Base-by-base conservation (phyloP, 1,139 yeast genomes). In the Geotrichum aggregatum region DNA sequence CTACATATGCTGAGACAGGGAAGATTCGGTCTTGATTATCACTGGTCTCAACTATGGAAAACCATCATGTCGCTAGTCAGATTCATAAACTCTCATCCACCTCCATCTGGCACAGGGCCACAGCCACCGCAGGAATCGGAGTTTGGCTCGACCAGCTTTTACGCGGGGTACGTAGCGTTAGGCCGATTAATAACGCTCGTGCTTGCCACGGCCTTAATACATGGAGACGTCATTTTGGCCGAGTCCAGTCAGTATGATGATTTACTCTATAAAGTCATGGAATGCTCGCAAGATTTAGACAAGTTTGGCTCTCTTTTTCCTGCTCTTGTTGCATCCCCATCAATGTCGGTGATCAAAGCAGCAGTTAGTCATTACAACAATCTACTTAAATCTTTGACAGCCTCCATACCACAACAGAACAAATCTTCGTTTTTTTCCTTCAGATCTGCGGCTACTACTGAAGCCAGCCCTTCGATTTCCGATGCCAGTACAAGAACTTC, bases 11-110 rank as follows among this genome's bases (percentile, higher is more conserved):
- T 69, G 48, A 54, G 64, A 24, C 44, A 53, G 10, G 31, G 54
- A 28, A 58, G 58, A 28, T 49, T 52, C 1, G 50, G 61, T n/a
- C 45, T 66, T 28, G 53, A 54, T 10, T 71, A 71, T 53, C 66
- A 68, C 53, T 72, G 76, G 76, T 54, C 62, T 13, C 73, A 70
- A 49, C 58, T 72, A 34, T 71, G 74, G 73, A 63, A 61, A 47
- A 62, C 72, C 1, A 50, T 69, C n/a, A 47, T 67, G 21, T 63
- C 65, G 3, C 52, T 68, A 2, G 47, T 65, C 11, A 58, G 60
- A 44, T 70, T 60, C 47, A 53, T 63, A 49, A 61, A 56, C 52
- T 52, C 63, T 14, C 61, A 24, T 24, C 28, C 28, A 47, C 45
- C 13, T 5, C 24, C 13, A 28, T 3, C 30, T 39, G 10, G 36